These are phyloP conservation scores for Exophiala xenobiotica DNA, from an alignment of 2,329 filamentous ascomycete genomes.

Conservation along the genomic window DNA sequence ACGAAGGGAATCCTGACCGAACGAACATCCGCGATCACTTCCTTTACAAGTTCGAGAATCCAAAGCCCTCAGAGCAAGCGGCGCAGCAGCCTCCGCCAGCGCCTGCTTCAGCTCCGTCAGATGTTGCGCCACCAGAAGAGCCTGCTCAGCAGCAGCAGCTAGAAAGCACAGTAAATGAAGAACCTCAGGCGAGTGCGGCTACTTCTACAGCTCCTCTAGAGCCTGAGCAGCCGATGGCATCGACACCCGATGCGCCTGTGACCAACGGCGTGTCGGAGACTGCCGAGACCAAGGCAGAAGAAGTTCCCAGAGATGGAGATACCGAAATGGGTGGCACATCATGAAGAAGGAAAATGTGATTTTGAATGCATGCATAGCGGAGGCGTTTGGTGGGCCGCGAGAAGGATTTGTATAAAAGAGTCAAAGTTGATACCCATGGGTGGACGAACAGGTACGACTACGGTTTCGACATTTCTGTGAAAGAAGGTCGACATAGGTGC, in stretches of 20 bases:
- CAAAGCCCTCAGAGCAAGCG: slow-evolving; percentile 15
- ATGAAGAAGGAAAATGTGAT: slow-evolving; percentile 5
- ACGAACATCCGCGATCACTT: slow-evolving; percentile 30
- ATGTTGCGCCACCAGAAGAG: slow-evolving; percentile 3
- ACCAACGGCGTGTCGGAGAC: slow-evolving; percentile 18
- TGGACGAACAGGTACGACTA: neutral
- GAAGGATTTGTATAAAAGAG: neutral
- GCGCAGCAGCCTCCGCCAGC: neutral
- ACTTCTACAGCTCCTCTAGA: neutral
- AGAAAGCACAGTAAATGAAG: slow-evolving; percentile 14
- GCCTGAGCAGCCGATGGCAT: neutral
- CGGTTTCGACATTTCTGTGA: neutral
- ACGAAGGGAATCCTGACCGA: slow-evolving; percentile 30
- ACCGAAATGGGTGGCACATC: slow-evolving; percentile 27
- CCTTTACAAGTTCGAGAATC: slow-evolving; percentile 27
- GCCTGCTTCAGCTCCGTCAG: slow-evolving; percentile 7
- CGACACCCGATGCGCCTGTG: slow-evolving; percentile 1
- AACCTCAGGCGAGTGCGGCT: neutral
- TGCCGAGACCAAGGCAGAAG: slow-evolving; percentile 2
- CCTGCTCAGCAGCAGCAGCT: neutral
- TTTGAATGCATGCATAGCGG: slow-evolving; percentile 9
- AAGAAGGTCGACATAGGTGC: too few species aligned
- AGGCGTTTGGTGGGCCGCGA: slow-evolving; percentile 8
- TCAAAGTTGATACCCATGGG: slow-evolving; percentile 16
- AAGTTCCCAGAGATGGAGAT: slow-evolving; percentile 19